A percentile compares a stretch with the other conserved stretches of the same genome.
Conservation (phyloP, 2,329 filamentous ascomycete species). For the Magnaporthiopsis rhizophila region DNA sequence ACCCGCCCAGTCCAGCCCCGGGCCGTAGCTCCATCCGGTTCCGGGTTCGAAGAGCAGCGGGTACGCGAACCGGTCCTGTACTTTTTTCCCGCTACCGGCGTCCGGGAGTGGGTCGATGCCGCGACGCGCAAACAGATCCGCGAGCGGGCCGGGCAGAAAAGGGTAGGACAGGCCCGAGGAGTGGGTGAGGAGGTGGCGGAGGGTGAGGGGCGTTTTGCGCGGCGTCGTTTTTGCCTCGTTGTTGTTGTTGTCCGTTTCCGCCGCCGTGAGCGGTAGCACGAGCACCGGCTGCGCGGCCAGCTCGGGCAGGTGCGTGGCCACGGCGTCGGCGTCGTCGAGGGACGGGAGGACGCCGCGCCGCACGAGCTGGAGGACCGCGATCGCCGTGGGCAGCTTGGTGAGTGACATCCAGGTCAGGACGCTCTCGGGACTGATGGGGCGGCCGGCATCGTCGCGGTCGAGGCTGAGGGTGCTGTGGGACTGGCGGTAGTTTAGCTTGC, state of each 20-base stretch:
- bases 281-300: slow-evolving; percentile 13
- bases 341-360: slow-evolving; percentile 35
- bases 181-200: slow-evolving; percentile 14
- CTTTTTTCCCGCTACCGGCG: too few relatives aligned
- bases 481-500: slow-evolving; percentile 18
- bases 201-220: slow-evolving; percentile 12
- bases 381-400: slow-evolving; percentile 35
- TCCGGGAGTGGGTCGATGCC: background rate
- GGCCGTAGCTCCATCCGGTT: slow-evolving; percentile 5
- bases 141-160: slow-evolving; percentile 10
- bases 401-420: slow-evolving; percentile 27
- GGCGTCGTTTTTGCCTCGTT: too few relatives aligned
- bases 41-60: slow-evolving; percentile 8
- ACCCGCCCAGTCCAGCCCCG: slow-evolving; percentile 9
- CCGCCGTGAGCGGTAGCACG: background rate
- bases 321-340: slow-evolving; percentile 37
- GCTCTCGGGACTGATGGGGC: slow-evolving; percentile 17
- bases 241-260: too few relatives aligned
- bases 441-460: slow-evolving; percentile 12
- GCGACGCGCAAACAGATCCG: slow-evolving; percentile 6
- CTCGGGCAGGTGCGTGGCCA: slow-evolving; percentile 19
- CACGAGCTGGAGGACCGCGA: slow-evolving; percentile 38
- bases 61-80: slow-evolving; percentile 6
- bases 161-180: slow-evolving; percentile 14
- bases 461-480: slow-evolving; percentile 12